A percentile compares a stretch with the other conserved stretches of the same genome.
These are phyloP conservation scores for Fagopyrum homotropicum DNA, from an alignment of 148 eudicot genomes.

Conservation along the genomic window DNA sequence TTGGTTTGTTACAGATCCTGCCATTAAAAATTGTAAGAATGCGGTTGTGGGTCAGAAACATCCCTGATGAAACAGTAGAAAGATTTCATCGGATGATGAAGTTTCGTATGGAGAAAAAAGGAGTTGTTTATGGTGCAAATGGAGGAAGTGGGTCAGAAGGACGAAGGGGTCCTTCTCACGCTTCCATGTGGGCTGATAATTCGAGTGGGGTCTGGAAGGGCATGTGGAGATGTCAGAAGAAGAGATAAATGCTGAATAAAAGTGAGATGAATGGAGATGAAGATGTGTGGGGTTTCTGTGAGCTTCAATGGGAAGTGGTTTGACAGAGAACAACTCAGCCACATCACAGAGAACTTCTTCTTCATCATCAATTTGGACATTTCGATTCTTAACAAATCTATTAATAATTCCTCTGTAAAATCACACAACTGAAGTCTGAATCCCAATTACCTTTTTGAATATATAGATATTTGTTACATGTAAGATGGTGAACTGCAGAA, in stretches of 20 bases:
- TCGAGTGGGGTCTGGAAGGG: slow-evolving; percentile 20
- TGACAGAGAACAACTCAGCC: background rate
- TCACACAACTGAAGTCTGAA: no score
- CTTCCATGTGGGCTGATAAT: slow-evolving; percentile 49
- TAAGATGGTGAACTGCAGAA: no score
- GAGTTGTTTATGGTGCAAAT: slow-evolving; percentile 5
- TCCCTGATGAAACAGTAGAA: slow-evolving; percentile 4
- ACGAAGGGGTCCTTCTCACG: slow-evolving; percentile 21
- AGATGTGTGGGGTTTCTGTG: slow-evolving; percentile 2
- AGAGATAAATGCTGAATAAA: slow-evolving; percentile 13
- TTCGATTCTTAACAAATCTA: background rate
- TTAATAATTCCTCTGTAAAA: background rate
- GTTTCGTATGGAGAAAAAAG: slow-evolving; percentile 15
- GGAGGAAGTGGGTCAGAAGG: background rate
- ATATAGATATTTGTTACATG: no score
- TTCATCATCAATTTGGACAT: background rate
- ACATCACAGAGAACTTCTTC: background rate
- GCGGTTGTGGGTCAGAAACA: slow-evolving; percentile 6
- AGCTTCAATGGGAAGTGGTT: background rate
- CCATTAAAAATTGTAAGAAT: background rate
- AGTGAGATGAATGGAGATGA: background rate
- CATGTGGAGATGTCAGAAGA: slow-evolving; percentile 31
- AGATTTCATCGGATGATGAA: slow-evolving; percentile 16
- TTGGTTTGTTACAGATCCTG: slow-evolving; percentile 1
- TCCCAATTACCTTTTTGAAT: no score